phyloP scores from a whole-genome alignment of 1,139 yeast genomes.

The Hansenula anomala region DNA sequence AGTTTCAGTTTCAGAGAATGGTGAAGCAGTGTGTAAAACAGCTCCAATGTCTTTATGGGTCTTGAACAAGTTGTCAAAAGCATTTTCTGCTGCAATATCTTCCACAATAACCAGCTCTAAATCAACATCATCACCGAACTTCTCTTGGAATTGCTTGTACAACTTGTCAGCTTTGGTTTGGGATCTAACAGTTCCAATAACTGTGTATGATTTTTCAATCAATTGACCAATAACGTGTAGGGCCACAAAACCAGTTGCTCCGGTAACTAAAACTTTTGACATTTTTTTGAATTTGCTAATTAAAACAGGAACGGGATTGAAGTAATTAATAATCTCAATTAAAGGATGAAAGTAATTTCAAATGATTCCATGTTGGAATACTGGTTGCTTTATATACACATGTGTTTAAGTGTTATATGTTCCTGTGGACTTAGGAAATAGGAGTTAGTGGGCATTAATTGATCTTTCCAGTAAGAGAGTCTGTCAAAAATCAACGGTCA shows the following conservation, averaged over 20 bases:
- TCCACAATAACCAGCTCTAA: conserved; percentile 39
- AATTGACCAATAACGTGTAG: conserved; percentile 35
- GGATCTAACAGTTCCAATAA: conserved; percentile 52
- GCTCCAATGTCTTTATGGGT: conserved; percentile 33
- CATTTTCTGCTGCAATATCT: conserved; percentile 10
- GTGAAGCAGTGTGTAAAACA: conserved; percentile 49
- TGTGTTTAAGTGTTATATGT: no score
- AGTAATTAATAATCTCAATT: no score
- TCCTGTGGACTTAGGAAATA: background rate
- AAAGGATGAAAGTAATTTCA: no score
- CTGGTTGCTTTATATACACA: no score
- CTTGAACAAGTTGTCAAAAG: conserved; percentile 35
- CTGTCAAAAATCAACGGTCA: conserved; percentile 25
- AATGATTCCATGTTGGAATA: no score
- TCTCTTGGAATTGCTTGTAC: conserved; percentile 32
- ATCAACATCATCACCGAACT: conserved; percentile 21
- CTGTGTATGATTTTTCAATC: conserved; percentile 38
- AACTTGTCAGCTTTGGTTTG: conserved; percentile 31
- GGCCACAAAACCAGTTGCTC: conserved; percentile 50
- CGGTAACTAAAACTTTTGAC: conserved; percentile 39
- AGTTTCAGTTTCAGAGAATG: conserved; percentile 29
- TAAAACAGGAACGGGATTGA: no score
- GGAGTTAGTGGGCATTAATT: conserved; percentile 13
- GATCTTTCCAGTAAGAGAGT: conserved; percentile 39
- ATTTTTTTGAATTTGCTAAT: background rate